These are phyloP conservation scores for Dicorynia guianensis DNA, from an alignment of 306 rosid species.

Conservation along the genomic window DNA sequence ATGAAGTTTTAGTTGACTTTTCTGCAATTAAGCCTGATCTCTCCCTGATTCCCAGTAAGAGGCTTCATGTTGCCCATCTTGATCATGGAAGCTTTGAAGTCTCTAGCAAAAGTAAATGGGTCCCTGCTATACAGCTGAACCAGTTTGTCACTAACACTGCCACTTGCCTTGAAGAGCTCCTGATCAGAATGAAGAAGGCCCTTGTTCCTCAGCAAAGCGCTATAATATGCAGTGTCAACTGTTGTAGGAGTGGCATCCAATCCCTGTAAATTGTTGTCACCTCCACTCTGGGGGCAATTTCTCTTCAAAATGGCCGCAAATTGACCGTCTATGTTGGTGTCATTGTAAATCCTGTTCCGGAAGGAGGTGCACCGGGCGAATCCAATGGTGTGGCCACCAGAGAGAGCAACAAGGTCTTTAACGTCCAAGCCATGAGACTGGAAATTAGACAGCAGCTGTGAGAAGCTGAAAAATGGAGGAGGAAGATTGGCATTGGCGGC, in stretches of 20 bases:
- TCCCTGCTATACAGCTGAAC: slow-evolving; percentile 37
- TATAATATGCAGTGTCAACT: slow-evolving; percentile 45
- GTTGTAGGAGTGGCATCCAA: slow-evolving; percentile 40
- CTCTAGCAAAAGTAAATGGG: slow-evolving; percentile 36
- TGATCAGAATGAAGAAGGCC: slow-evolving; percentile 60
- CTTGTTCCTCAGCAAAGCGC: slow-evolving; percentile 30
- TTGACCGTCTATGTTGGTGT: slow-evolving; percentile 37
- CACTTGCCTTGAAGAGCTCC: slow-evolving; percentile 48
- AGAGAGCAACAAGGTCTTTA: slow-evolving; percentile 50
- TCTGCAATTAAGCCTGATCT: slow-evolving; percentile 55
- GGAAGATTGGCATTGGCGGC: slow-evolving; percentile 49
- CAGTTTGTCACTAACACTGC: slow-evolving; percentile 41
- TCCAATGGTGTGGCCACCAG: slow-evolving; percentile 64
- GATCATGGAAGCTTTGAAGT: slow-evolving; percentile 47
- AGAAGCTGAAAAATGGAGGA: slow-evolving; percentile 33
- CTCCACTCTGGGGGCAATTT: slow-evolving; percentile 42
- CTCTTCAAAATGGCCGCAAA: slow-evolving; percentile 35
- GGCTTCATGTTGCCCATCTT: slow-evolving; percentile 59
- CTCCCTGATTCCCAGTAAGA: slow-evolving; percentile 42
- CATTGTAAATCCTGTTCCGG: slow-evolving; percentile 45
- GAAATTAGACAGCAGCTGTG: slow-evolving; percentile 45
- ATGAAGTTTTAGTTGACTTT: slow-evolving; percentile 35
- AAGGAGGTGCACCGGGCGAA: slow-evolving; percentile 38
- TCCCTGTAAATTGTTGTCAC: slow-evolving; percentile 28
- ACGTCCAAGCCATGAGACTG: slow-evolving; percentile 43